Conservation (phyloP, 176 grass and related monocot genomes). For the Metroxylon sagu region DNA sequence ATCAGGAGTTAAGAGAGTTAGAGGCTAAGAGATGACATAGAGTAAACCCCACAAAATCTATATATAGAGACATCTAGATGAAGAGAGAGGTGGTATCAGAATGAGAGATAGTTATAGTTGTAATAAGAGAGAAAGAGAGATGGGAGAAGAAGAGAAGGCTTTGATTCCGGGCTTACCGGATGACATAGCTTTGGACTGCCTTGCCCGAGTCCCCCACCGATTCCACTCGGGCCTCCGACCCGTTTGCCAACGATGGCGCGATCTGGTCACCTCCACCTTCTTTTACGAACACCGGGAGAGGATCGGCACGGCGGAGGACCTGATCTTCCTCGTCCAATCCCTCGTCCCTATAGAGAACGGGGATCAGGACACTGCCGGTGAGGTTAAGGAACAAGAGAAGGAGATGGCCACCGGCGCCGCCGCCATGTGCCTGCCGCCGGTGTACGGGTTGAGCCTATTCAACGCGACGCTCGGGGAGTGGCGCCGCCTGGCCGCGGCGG, state of each 20-base stretch:
- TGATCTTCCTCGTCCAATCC: conserved; percentile 54
- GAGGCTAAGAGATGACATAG: too few species aligned
- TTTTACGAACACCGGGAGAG: conserved; percentile 8
- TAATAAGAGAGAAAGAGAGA: conserved; percentile 3
- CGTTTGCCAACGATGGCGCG: conserved; percentile 32
- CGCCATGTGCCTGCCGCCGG: not conserved
- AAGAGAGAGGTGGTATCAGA: not conserved
- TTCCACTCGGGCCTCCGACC: conserved; percentile 23
- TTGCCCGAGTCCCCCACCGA: conserved; percentile 32
- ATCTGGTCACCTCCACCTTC: conserved; percentile 21
- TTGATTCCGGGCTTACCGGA: conserved; percentile 46
- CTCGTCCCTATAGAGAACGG: not conserved
- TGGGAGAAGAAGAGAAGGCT: not conserved
- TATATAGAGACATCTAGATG: too few species aligned
- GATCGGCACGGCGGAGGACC: conserved; percentile 31
- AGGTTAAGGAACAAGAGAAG: not conserved
- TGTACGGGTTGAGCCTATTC: conserved; percentile 10
- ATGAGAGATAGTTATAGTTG: not conserved
- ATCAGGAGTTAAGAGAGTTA: too few species aligned
- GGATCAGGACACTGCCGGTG: not conserved
- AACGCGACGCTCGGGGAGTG: conserved; percentile 16
- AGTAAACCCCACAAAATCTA: too few species aligned
- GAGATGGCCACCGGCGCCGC: not conserved
- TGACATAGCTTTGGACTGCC: conserved; percentile 56
- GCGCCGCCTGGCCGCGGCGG: conserved; percentile 2